These are phyloP conservation scores for Botrytis pseudocinerea DNA, from an alignment of 2,329 filamentous ascomycete species.

Conservation along the genomic window DNA sequence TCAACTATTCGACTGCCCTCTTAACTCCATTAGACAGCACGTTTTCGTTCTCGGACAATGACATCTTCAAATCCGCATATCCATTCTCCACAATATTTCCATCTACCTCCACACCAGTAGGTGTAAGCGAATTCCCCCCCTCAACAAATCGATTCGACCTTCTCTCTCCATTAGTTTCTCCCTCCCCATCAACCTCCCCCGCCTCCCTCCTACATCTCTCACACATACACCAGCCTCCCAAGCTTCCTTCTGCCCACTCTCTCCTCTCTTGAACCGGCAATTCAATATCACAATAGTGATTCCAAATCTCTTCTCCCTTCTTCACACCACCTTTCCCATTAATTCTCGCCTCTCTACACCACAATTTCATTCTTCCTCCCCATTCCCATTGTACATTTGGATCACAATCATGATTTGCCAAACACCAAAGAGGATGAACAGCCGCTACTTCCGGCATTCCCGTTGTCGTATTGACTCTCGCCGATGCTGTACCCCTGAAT, in stretches of 20 bases:
- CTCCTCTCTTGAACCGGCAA: constrained; percentile 76
- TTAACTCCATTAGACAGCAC: background rate
- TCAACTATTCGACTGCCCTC: background rate
- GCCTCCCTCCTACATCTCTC: constrained; percentile 75
- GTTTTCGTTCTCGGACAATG: background rate
- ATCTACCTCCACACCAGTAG: background rate
- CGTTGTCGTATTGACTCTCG: constrained; percentile 72
- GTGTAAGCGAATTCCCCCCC: background rate
- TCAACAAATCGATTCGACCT: background rate
- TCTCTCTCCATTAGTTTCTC: background rate
- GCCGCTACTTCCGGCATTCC: constrained; percentile 88
- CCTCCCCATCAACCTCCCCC: constrained; percentile 30
- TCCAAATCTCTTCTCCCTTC: constrained; percentile 81
- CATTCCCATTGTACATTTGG: constrained; percentile 96
- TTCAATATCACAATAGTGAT: constrained; percentile 89
- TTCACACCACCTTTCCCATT: constrained; percentile 64
- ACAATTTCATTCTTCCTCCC: constrained; percentile 75
- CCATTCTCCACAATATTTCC: background rate
- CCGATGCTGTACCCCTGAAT: constrained; percentile 89
- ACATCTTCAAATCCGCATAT: background rate
- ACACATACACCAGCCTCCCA: constrained; percentile 90
- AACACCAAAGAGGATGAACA: constrained; percentile 93
- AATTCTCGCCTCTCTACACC: constrained; percentile 59
- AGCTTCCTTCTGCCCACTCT: constrained; percentile 83
- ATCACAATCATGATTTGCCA: constrained; percentile 94